Evolutionary conservation across 441 rosid genomes (phyloP).

Genomic region (California macrophylla): DNA sequence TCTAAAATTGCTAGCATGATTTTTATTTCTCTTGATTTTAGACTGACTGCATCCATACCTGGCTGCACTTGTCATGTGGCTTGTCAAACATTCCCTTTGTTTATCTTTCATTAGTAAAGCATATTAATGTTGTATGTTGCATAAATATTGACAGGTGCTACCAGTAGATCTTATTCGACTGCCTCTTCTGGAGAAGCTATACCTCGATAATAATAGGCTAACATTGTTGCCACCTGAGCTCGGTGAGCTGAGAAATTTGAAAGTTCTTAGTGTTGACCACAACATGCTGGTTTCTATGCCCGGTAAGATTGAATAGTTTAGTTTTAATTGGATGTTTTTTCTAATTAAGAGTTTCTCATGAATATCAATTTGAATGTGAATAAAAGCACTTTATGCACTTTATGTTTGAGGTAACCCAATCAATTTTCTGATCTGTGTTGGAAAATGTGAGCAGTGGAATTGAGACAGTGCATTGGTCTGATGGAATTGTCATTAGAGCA

Average conservation of each 20-base stretch:
- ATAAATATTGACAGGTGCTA: constrained; percentile 41
- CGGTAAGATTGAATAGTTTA: constrained; percentile 36
- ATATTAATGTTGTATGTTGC: constrained; percentile 7
- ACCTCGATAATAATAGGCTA: constrained; percentile 72
- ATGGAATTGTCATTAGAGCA: constrained; percentile 85
- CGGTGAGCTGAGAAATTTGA: constrained; percentile 61
- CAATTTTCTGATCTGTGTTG: constrained; percentile 13
- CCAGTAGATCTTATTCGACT: constrained; percentile 70
- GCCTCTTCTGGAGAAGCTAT: constrained; percentile 78
- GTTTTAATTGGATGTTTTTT: background rate
- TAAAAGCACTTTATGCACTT: background rate
- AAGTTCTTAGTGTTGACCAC: constrained; percentile 66
- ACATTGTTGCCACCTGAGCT: constrained; percentile 79
- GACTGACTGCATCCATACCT: background rate
- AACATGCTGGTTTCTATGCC: constrained; percentile 83
- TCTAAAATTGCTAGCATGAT: background rate
- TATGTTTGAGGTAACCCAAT: constrained; percentile 3
- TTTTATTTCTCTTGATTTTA: background rate
- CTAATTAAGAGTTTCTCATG: constrained; percentile 4
- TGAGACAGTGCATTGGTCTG: constrained; percentile 68
- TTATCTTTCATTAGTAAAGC: background rate
- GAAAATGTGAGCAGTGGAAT: constrained; percentile 55
- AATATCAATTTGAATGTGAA: constrained; percentile 10
- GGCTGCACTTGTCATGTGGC: background rate
- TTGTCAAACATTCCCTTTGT: background rate